Evolutionary conservation across 2,329 filamentous ascomycete genomes (phyloP), one percentile per base, ranked within the genome.

Genomic region (Exserohilum turcica): DNA sequence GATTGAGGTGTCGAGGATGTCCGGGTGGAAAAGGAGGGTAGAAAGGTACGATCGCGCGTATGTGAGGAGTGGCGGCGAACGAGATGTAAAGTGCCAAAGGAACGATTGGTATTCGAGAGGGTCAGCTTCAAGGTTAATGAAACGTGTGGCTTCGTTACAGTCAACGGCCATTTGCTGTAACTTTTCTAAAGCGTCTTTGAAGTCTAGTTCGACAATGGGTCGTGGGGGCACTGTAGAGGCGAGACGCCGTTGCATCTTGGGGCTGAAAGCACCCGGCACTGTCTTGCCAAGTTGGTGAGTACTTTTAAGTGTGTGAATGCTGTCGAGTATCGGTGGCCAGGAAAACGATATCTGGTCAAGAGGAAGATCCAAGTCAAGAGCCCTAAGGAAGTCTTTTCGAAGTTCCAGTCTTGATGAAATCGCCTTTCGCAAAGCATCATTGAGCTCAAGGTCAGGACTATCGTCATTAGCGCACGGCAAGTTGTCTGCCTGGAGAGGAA

Each of bases 171-270:
- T 76, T 38, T 86, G 84, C 51, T 82, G 82, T 57, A 97, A 80
- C 62, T 90, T 87, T 16, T 77, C 77, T 58, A 88, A 83, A 0
- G 92, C 89, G 64, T 91, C 86, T 12, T 87, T 83, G 62, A 90
- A 88, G 21, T 83, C 84, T 2, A 92, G 79, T 47, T 91, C 82
- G 9, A 97, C 90, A 64, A 97, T 93, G 0, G 93, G 92, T 7
- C 93, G 84, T 6, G 94, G 94, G 3, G 94, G 94, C 65, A 97
- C 92, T 0, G 92, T 97, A 63, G 92, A 97, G 0, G 94, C 92
- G 28, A 99, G 80, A 58, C 89, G 89, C n/a, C 92, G 84, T 70
- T 99, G 94, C 32, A 97, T 82, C 70, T 96, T 96, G 19, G 86
- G 85, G 64, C 91, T 97, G 72, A 97, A 97, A 0, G 92, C 86